phyloP scores from a whole-genome alignment of 2,329 filamentous ascomycete genomes.

The Daldinia sp. region DNA sequence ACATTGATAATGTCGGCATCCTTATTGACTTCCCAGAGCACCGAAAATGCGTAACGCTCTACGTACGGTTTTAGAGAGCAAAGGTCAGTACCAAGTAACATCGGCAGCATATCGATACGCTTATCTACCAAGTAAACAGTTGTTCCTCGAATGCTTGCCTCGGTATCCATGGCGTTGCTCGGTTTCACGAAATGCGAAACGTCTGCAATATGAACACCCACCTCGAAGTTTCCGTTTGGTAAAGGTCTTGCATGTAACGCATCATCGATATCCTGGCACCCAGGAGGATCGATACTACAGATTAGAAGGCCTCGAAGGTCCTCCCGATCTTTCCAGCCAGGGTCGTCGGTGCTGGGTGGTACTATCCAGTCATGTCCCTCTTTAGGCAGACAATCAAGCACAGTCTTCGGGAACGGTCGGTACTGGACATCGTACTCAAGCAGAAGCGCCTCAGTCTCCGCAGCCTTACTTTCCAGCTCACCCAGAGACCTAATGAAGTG shows the following conservation, averaged over 20 bases:
- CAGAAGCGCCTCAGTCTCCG: conserved; percentile 92
- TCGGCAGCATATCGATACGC: conserved; percentile 98
- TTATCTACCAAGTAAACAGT: conserved; percentile 99
- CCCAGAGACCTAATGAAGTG: conserved; percentile 94
- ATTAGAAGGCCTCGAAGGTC: conserved; percentile 88
- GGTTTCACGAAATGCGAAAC: conserved; percentile 99
- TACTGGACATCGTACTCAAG: conserved; percentile 98
- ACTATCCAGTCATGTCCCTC: conserved; percentile 97
- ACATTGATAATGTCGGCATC: conserved; percentile 85
- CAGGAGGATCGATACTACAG: conserved; percentile 96
- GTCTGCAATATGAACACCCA: conserved; percentile 98
- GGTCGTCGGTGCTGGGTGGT: conserved; percentile 78
- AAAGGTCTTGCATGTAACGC: conserved; percentile 86
- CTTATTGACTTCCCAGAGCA: conserved; percentile 86
- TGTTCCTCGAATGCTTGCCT: conserved; percentile 92
- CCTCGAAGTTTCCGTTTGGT: conserved; percentile 92
- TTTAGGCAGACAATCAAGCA: conserved; percentile 88
- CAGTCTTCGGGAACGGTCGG: conserved; percentile 93
- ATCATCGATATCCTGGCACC: conserved; percentile 98
- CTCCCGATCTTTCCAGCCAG: conserved; percentile 84
- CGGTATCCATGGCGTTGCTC: conserved; percentile 94
- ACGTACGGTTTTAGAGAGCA: conserved; percentile 98
- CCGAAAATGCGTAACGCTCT: conserved; percentile 89
- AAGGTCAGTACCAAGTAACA: conserved; percentile 92
- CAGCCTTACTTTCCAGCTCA: conserved; percentile 95